Base-by-base conservation (phyloP, 1,284 basidiomycete genomes). In the Leccinum holopus region DNA sequence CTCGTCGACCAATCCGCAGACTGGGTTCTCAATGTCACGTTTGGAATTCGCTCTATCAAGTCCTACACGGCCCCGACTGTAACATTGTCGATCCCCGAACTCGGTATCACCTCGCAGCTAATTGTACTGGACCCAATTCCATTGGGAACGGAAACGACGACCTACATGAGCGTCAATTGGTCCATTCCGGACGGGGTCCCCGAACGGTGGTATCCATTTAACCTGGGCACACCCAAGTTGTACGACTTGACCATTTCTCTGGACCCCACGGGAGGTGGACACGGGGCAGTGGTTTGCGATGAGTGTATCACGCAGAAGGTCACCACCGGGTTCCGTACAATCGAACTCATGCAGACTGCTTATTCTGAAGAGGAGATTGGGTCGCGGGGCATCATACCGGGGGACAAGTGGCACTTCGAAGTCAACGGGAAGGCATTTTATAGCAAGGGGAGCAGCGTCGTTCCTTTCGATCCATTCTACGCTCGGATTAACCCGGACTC, bases 241-340 rank as follows among this genome's bases (percentile, higher is more conserved):
- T 86, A 86, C 73, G 79, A 85, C 63, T 72, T 86, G 62, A 81
- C 79, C 8, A 69, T 76, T 32, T 63, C 68, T 0, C 61, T 80
- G n/a, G 63, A 66, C 16, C 57, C 62, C 68, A 25, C 59, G 41
- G 54, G 57, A 35, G 7, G 39, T 44, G 10, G 57, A 32, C 33
- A 53, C 57, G 10, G 61, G 58, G 21, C 18, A 6, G 18, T 10
- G 12, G 16, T 33, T 9, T 18, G 59, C 33, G 18, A 55, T 25
- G 60, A 65, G 10, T 60, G 63, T 5, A 68, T 78, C 25, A 69
- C 66, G 8, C 76, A 81, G 52, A 72, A 76, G 18, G 78, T 79
- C 3, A 79, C 79, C n/a, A 84, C 82, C 7, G 84, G 84, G 7
- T 86, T 86, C 75, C 80, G 85, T 12, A 85, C 84, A 3, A 80